A percentile compares a stretch with the other conserved stretches of the same genome.
These are phyloP conservation scores for Alternaria hordeiaustralica DNA, from an alignment of 2,329 filamentous ascomycete genomes.

Conservation along the genomic window DNA sequence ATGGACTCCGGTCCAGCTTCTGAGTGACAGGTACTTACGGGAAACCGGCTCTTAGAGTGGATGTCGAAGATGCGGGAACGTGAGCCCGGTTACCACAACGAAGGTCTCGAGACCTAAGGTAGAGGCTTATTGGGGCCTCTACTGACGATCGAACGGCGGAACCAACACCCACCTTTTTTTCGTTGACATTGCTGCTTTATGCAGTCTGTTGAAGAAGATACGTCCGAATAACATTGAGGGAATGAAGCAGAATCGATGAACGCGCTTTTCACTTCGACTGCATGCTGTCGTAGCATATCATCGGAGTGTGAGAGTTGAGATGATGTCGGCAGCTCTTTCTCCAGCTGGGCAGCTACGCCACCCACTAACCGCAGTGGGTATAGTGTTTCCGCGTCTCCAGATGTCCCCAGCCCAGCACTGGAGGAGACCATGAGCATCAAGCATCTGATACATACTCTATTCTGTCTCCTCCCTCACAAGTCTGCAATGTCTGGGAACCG, in stretches of 20 bases:
- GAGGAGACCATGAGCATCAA: not conserved
- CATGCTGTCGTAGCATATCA: not conserved
- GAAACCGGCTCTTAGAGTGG: not conserved
- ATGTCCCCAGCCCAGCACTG: not conserved
- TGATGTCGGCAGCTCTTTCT: not conserved
- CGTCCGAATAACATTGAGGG: accelerated
- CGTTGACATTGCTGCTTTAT: not conserved
- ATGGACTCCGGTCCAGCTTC: not conserved
- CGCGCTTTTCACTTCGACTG: too few species aligned
- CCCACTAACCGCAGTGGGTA: not conserved
- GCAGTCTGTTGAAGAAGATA: not conserved
- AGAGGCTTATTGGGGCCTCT: not conserved
- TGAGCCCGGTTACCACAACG: not conserved
- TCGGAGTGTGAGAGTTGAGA: not conserved
- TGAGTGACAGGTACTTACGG: not conserved
- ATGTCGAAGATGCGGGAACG: not conserved
- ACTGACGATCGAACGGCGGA: not conserved
- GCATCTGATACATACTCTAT: too few species aligned
- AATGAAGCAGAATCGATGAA: not conserved
- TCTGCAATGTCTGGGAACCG: not conserved
- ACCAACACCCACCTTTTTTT: not conserved
- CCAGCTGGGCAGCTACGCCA: not conserved
- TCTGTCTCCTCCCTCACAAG: not conserved
- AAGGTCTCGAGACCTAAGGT: not conserved
- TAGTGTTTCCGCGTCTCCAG: not conserved